Percentiles rank a stretch among this genome's conserved stretches.
Conservation (phyloP, 1,284 basidiomycete genomes). For the Malassezia vespertilionis region DNA sequence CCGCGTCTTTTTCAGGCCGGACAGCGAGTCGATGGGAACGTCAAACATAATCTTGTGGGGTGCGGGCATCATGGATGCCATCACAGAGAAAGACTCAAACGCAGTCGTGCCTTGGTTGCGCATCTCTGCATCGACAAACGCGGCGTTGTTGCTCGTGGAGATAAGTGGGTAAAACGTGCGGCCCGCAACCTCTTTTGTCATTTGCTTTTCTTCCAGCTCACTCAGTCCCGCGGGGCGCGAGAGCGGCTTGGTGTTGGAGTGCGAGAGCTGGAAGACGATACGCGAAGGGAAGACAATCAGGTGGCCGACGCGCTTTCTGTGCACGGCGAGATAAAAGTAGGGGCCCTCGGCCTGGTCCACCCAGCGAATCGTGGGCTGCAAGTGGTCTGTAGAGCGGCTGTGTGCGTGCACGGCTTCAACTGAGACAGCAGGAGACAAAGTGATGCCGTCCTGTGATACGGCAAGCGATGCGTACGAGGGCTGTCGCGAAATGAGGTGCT, state of each 20-base stretch:
- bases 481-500: neutral
- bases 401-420: neutral
- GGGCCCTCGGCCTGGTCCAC: neutral
- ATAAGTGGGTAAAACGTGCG: slow-evolving; percentile 11
- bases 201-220: neutral
- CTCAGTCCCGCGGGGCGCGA: slow-evolving; percentile 1
- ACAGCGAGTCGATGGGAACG: neutral
- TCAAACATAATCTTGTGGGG: slow-evolving; percentile 10
- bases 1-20: slow-evolving; percentile 12
- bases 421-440: slow-evolving; percentile 4
- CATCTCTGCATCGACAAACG: slow-evolving; percentile 8
- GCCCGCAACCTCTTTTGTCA: slow-evolving; percentile 8
- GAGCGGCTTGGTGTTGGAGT: slow-evolving; percentile 3
- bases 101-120: neutral
- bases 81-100: neutral
- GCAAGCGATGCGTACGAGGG: neutral
- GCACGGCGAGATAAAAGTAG: slow-evolving; percentile 12
- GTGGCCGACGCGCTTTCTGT: slow-evolving; percentile 16
- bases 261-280: slow-evolving; percentile 11
- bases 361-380: neutral
- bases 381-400: neutral
- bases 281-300: slow-evolving; percentile 14
- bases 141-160: neutral
- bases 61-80: neutral
- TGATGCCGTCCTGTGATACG: neutral